A percentile compares a stretch with the other conserved stretches of the same genome.
Conservation (phyloP, 352 stramenopile species). For the Phytophthora tubulina region DNA sequence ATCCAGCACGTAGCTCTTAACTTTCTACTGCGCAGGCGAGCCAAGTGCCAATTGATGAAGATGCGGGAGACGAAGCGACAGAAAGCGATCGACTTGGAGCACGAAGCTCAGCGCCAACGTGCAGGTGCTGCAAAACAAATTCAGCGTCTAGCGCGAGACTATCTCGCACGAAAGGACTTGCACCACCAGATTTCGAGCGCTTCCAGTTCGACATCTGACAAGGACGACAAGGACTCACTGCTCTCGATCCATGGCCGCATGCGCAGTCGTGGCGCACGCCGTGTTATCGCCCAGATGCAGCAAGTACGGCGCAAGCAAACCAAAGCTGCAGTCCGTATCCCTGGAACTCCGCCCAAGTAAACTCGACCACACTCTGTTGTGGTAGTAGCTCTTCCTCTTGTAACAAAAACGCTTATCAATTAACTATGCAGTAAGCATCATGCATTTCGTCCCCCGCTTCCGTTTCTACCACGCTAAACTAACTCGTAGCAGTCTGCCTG, state of each 20-base stretch:
- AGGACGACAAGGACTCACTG: slow-evolving; percentile 44
- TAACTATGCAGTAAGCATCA: slow-evolving; percentile 18
- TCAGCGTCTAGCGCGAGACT: slow-evolving; percentile 52
- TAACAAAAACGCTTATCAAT: background rate
- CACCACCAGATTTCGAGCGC: slow-evolving; percentile 48
- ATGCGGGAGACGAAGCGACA: slow-evolving; percentile 35
- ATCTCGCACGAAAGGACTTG: slow-evolving; percentile 46
- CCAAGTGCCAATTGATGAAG: slow-evolving; percentile 42
- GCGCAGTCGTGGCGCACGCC: slow-evolving; percentile 36
- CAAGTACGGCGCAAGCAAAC: slow-evolving; percentile 52
- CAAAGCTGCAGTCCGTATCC: slow-evolving; percentile 50
- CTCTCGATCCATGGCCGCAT: slow-evolving; percentile 35
- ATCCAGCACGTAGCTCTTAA: slow-evolving; percentile 49
- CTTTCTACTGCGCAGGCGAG: slow-evolving; percentile 45
- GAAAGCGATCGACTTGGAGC: slow-evolving; percentile 32
- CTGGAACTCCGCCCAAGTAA: slow-evolving; percentile 26
- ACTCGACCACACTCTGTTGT: background rate
- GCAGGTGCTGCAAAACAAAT: slow-evolving; percentile 50
- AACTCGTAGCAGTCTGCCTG: background rate
- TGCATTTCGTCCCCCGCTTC: slow-evolving; percentile 18
- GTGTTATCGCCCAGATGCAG: slow-evolving; percentile 45
- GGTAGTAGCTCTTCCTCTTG: too few species aligned
- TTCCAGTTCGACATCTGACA: slow-evolving; percentile 39
- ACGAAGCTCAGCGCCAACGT: slow-evolving; percentile 28
- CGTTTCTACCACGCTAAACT: slow-evolving; percentile 9